Evolutionary conservation across 208 protist genomes (phyloP).

Genomic region (Vickermania spadyakhi): DNA sequence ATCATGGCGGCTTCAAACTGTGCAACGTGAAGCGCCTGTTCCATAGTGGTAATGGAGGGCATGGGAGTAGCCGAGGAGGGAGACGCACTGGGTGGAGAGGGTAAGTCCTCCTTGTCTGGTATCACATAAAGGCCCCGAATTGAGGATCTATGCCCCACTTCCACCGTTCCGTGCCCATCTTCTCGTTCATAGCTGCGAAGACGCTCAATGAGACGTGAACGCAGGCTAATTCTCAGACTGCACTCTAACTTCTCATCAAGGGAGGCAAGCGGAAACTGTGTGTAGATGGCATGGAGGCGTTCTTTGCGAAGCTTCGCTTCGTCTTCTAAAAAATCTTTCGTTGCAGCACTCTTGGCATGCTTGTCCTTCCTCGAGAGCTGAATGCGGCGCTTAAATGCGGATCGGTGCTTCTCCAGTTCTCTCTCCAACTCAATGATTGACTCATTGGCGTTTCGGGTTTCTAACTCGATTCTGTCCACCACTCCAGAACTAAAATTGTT

Average conservation of each 20-base stretch:
- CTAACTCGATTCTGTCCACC: conserved; percentile 4
- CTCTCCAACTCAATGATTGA: conserved; percentile 4
- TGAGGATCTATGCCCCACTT: no score
- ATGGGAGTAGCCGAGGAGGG: no score
- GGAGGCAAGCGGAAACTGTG: conserved; percentile 34
- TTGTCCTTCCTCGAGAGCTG: no score
- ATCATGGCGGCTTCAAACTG: not conserved
- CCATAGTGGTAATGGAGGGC: no score
- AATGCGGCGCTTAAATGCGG: not conserved
- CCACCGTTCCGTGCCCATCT: no score
- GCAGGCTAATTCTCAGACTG: conserved; percentile 5
- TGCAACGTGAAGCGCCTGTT: not conserved
- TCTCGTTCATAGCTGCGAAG: no score
- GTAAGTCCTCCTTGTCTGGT: no score
- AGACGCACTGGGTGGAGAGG: no score
- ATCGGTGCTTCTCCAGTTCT: conserved; percentile 7
- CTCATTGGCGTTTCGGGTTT: conserved; percentile 3
- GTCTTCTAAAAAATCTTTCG: not conserved
- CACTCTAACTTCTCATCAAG: conserved; percentile 18
- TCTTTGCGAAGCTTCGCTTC: conserved; percentile 20
- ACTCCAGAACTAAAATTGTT: conserved; percentile 9
- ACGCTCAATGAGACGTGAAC: not conserved
- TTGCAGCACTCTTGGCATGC: no score
- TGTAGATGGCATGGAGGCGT: conserved; percentile 20
- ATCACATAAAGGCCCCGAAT: no score